Evolutionary conservation across 2,329 filamentous ascomycete species (phyloP).

Genomic region (Emydomyces testavorans): DNA sequence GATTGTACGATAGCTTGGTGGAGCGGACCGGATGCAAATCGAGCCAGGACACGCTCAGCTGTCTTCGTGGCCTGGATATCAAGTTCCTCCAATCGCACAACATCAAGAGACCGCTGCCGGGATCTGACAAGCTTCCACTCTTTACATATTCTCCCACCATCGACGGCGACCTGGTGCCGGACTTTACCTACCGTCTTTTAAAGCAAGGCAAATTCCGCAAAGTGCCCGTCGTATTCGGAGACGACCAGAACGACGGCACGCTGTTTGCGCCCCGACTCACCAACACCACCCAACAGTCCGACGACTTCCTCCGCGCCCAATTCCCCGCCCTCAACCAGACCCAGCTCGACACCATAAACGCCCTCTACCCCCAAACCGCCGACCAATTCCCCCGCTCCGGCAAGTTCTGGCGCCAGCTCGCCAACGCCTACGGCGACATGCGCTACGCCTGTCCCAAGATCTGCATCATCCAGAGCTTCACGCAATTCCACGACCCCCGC

Average conservation of each 20-base stretch:
- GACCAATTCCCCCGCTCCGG: slow-evolving; percentile 40
- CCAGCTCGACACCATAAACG: slow-evolving; percentile 44
- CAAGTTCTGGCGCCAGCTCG: slow-evolving; percentile 48
- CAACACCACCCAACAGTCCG: slow-evolving; percentile 38
- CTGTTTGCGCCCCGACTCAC: slow-evolving; percentile 45
- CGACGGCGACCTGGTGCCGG: slow-evolving; percentile 41
- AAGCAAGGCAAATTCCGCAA: slow-evolving; percentile 40
- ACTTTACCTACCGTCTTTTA: slow-evolving; percentile 41
- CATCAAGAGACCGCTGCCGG: slow-evolving; percentile 37
- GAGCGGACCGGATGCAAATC: slow-evolving; percentile 39
- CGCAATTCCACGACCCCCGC: slow-evolving; percentile 22
- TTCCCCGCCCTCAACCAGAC: slow-evolving; percentile 44
- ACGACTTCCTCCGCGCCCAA: slow-evolving; percentile 47
- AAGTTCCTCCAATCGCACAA: slow-evolving; percentile 38
- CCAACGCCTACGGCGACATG: slow-evolving; percentile 52
- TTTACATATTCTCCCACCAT: slow-evolving; percentile 44
- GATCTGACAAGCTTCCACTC: slow-evolving; percentile 33
- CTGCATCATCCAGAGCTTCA: slow-evolving; percentile 40
- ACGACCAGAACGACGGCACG: slow-evolving; percentile 56
- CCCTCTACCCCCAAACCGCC: slow-evolving; percentile 44
- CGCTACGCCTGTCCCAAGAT: slow-evolving; percentile 55
- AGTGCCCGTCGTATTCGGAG: slow-evolving; percentile 46
- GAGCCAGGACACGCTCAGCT: slow-evolving; percentile 32
- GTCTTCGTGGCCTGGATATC: slow-evolving; percentile 39
- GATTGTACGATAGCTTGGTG: slow-evolving; percentile 42